These are phyloP conservation scores for Ustilago loliicola DNA, from an alignment of 1,284 basidiomycete genomes.

Conservation along the genomic window DNA sequence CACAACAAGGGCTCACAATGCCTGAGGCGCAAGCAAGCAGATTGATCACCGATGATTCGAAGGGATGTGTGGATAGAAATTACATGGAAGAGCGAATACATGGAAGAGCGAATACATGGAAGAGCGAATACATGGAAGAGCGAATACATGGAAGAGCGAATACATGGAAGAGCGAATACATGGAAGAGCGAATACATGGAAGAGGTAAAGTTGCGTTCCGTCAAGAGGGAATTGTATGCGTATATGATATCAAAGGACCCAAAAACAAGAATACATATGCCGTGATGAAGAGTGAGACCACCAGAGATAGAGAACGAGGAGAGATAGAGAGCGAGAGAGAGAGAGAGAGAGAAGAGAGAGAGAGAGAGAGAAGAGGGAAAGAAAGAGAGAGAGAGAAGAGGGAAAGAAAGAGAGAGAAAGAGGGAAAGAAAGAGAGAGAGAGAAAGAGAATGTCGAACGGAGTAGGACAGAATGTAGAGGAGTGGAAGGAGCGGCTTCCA, in stretches of 20 bases:
- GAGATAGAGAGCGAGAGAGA: constrained; percentile 12
- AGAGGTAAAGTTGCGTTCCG: constrained; percentile 25
- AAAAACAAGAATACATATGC: constrained; percentile 30
- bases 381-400: not conserved
- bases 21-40: not conserved
- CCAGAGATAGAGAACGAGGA: constrained; percentile 9
- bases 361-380: constrained; percentile 10
- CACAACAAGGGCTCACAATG: not conserved
- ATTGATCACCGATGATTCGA: not conserved
- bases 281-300: not conserved
- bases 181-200: not conserved
- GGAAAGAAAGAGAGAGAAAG: not conserved
- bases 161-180: constrained; percentile 19
- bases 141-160: constrained; percentile 18
- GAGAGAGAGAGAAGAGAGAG: constrained; percentile 1
- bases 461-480: constrained; percentile 2
- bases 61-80: constrained; percentile 14
- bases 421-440: not conserved
- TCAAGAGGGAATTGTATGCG: constrained; percentile 33
- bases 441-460: not conserved
- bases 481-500: not conserved
- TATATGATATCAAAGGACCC: constrained; percentile 39
- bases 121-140: not conserved
- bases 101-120: constrained; percentile 18
- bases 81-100: constrained; percentile 15